phyloP scores from a whole-genome alignment of 2,329 filamentous ascomycete genomes.

The Phoma sp. region DNA sequence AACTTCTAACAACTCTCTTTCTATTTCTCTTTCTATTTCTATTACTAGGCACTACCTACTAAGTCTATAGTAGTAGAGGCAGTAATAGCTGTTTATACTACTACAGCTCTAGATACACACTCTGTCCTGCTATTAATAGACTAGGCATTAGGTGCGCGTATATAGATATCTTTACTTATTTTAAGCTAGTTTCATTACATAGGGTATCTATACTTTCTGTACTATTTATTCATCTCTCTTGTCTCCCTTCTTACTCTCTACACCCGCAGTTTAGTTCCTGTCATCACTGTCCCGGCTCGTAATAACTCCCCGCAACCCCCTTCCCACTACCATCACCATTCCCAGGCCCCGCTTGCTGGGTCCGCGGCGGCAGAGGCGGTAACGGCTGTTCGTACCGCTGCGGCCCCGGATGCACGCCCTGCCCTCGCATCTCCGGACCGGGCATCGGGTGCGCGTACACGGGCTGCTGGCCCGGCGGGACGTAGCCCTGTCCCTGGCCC shows the following conservation, averaged over 20 bases:
- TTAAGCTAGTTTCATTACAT: too few species aligned
- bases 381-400: not conserved
- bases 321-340: slow-evolving; percentile 2
- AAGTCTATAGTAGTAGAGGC: too few species aligned
- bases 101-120: too few species aligned
- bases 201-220: slow-evolving; percentile 3
- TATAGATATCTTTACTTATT: too few species aligned
- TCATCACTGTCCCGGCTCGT: slow-evolving; percentile 10
- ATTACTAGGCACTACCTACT: too few species aligned
- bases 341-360: not conserved
- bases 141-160: too few species aligned
- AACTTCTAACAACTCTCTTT: too few species aligned
- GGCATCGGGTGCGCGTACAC: not conserved
- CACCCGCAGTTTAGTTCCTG: too few species aligned
- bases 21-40: too few species aligned
- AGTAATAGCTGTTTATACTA: too few species aligned
- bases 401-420: not conserved
- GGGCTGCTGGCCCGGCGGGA: not conserved
- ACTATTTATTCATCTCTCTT: too few species aligned
- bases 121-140: too few species aligned
- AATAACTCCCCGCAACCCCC: slow-evolving; percentile 6
- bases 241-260: not conserved
- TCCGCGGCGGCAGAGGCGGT: slow-evolving; percentile 4
- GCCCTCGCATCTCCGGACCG: not conserved
- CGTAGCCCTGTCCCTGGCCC: not conserved